phyloP scores from a whole-genome alignment of 495 filamentous ascomycete species.

The Neurospora sp. region DNA sequence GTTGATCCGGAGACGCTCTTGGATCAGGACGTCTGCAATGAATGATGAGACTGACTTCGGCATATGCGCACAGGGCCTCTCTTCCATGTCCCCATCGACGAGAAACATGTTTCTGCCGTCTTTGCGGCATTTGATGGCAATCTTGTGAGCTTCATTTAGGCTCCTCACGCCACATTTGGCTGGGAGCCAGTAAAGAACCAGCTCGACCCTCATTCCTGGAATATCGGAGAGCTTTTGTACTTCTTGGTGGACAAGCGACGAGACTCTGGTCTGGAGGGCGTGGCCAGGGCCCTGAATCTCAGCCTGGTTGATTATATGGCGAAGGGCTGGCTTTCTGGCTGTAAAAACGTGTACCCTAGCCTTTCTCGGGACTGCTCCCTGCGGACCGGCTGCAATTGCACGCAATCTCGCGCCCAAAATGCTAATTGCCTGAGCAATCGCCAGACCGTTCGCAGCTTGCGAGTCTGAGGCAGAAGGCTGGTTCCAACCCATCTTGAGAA shows the following conservation, averaged over 20 bases:
- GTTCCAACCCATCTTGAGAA: not conserved
- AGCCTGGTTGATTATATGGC: not conserved
- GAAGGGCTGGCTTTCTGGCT: not conserved
- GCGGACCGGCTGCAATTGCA: not conserved
- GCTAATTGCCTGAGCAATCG: not conserved
- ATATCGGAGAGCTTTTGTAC: not conserved
- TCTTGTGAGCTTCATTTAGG: not conserved
- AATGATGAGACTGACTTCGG: not conserved
- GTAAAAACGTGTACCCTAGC: not conserved
- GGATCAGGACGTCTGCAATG: not conserved
- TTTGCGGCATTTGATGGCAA: not conserved
- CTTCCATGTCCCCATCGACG: not conserved
- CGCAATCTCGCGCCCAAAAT: not conserved
- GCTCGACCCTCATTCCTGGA: not conserved
- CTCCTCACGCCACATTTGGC: not conserved
- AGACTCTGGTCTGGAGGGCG: not conserved
- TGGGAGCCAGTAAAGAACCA: not conserved
- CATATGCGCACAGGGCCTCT: not conserved
- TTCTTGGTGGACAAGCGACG: not conserved
- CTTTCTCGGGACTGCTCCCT: not conserved
- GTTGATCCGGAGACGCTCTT: not conserved
- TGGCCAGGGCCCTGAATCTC: not conserved
- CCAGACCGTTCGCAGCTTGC: not conserved
- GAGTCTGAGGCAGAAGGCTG: not conserved
- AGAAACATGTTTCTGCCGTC: not conserved